Base-by-base conservation (phyloP, 352 stramenopile species). In the Globisporangium cederbergense region DNA sequence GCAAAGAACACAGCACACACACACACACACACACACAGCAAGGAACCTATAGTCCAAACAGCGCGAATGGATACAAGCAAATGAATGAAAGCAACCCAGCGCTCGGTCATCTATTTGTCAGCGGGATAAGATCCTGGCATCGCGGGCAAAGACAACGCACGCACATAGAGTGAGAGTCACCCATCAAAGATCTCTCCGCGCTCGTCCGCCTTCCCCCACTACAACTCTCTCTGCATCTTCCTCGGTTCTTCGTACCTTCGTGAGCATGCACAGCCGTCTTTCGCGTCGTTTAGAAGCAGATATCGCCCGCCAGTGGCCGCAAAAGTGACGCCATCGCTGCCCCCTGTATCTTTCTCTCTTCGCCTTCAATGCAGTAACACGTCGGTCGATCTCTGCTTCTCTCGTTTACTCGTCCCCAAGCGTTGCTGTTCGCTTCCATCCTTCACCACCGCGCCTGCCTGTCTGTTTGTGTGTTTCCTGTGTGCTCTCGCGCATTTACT, bases 401-500 rank as follows among this genome's bases (percentile, higher is more conserved):
- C 9, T 34, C 47, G 11, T 13, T 53, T 3, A 20, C 20, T 30
- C 22, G 20, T 16, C 13, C 10, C 14, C 36, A 42, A 42, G 47
- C 22, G 14, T 22, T 34, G 22, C 36, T 14, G 36, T 11, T 42
- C 9, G 36, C 46, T 32, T 52, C 49, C 49, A 2, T 62, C 38
- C 18, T 62, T 62, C 40, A 9, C 16, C 38, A 4, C 40, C 13
- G 42, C 56, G 8, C n/a, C 22, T 18, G 13, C 4, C 38, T 62
- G 7, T 25, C 10, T 52, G 40, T 62, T 3, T 51, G 3, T n/a
- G 10, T 51, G 13, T 51, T 28, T 18, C 7, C 42, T 50, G 55
- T 40, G 36, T 52, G 38, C 42, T 52, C 13, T 30, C 40, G 10
- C 14, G 22, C 13, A 7, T 53, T 60, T 81, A 83, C 73, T 83